These are phyloP conservation scores for Coemansia sp. DNA, from an alignment of 192 early-diverging fungal genomes.

Conservation along the genomic window DNA sequence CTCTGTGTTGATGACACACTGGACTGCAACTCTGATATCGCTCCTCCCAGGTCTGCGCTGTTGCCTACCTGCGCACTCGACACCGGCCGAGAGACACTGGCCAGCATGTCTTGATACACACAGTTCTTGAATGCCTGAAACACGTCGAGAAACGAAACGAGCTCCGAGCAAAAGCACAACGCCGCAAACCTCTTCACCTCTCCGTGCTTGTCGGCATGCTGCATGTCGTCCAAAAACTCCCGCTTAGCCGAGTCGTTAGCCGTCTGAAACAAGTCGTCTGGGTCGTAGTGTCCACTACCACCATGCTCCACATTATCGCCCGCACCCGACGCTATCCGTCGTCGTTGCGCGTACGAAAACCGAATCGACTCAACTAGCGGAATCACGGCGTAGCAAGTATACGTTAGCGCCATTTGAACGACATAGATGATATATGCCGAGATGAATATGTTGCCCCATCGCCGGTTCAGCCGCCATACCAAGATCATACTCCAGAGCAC, in stretches of 20 bases:
- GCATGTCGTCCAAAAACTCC: slow-evolving; percentile 25
- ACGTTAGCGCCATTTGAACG: slow-evolving; percentile 22
- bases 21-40: not conserved
- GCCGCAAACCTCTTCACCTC: slow-evolving; percentile 25
- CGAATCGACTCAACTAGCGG: slow-evolving; percentile 28
- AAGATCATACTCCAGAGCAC: slow-evolving; percentile 21
- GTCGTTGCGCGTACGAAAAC: slow-evolving; percentile 11
- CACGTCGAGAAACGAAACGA: slow-evolving; percentile 39
- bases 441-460: slow-evolving; percentile 11
- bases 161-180: slow-evolving; percentile 38
- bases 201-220: slow-evolving; percentile 21
- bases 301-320: not conserved
- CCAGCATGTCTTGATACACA: slow-evolving; percentile 13
- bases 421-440: slow-evolving; percentile 21
- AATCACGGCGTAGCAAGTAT: slow-evolving; percentile 20
- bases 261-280: not conserved
- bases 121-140: slow-evolving; percentile 39
- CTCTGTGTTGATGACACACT: not conserved
- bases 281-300: not conserved
- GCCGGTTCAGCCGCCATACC: slow-evolving; percentile 26
- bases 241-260: slow-evolving; percentile 2
- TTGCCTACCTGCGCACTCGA: not conserved
- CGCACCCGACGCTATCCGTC: not conserved
- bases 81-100: not conserved
- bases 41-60: not conserved